Base-by-base conservation (phyloP, 805 yeast genomes). In the Candida michaelii region DNA sequence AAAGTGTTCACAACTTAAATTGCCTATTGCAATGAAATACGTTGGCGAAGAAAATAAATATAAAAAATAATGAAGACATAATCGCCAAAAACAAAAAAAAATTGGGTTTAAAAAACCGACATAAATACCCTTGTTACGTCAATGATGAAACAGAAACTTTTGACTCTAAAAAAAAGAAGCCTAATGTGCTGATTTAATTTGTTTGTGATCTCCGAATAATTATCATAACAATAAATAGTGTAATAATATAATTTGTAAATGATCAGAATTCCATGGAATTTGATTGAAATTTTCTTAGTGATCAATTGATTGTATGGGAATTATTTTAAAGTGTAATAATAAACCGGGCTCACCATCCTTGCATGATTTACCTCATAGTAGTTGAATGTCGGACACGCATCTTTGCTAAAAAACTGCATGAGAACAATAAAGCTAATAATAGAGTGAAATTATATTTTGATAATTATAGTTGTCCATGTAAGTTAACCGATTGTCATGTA, bases 91-190 rank as follows among this genome's bases (percentile, higher is more conserved):
- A n/a, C n/a, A 21, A 8, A 8, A 21, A 21, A 21, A 8, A 8
- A 6, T 5, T 6, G 23, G 23, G 8, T 21, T 21, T 21, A 21
- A 21, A 21, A 25, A 25, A 4, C 25, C 35, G 25, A 31, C 35
- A 17, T 12, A 21, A 21, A 21, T 21, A 6, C 15, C 24, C 5
- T 31, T 31, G 35, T 31, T 31, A 31, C 35, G 35, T 31, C 35
- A 31, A 31, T 18, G 15, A 12, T 31, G 35, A 18, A 31, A 31
- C 35, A 31, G 19, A 29, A 29, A 29, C 29, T 25, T 11, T 25
- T 11, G 17, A 29, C 4, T 29, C 17, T 29, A 29, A 29, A 13
- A 29, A 29, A 29, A 29, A 13, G 8, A 21, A 21, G 5, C 5
- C n/a, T n/a, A n/a, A n/a, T n/a, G n/a, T n/a, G n/a, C n/a, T n/a